phyloP scores from a whole-genome alignment of 192 early-diverging fungal genomes.

The Backusella morwellensis region DNA sequence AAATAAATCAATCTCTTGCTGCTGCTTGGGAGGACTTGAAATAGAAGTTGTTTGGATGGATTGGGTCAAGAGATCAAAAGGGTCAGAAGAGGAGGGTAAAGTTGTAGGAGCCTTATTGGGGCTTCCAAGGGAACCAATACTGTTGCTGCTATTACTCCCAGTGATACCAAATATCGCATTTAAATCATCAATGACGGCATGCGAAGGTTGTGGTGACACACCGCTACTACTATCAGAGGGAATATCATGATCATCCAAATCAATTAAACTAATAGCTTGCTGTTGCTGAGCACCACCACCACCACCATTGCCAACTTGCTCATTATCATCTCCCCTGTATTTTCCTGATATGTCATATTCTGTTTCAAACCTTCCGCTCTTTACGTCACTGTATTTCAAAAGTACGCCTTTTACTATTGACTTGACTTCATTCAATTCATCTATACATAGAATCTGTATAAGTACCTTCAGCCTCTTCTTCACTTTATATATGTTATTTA shows the following conservation, averaged over 20 bases:
- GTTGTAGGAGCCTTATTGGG: neutral
- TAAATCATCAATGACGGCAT: conserved; percentile 20
- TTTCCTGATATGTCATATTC: conserved; percentile 26
- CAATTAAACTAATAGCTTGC: conserved; percentile 40
- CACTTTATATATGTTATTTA: conserved; percentile 47
- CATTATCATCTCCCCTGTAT: neutral
- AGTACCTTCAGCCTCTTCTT: conserved; percentile 35
- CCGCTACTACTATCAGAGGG: neutral
- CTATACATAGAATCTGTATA: neutral
- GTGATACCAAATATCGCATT: conserved; percentile 13
- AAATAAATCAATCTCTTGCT: neutral
- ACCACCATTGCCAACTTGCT: neutral
- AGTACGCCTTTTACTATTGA: conserved; percentile 78
- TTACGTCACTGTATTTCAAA: conserved; percentile 59
- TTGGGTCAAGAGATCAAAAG: conserved; percentile 4
- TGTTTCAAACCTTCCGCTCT: conserved; percentile 42
- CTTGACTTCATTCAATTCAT: conserved; percentile 42
- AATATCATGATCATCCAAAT: conserved; percentile 37
- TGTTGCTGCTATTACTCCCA: neutral
- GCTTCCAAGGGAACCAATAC: neutral
- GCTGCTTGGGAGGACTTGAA: neutral
- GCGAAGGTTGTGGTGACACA: neutral
- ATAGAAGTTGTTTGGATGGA: neutral
- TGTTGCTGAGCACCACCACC: conserved; percentile 1
- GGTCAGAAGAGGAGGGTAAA: neutral